These are phyloP conservation scores for Asterochloris erici DNA, from an alignment of 139 green algal genomes.

Conservation along the genomic window DNA sequence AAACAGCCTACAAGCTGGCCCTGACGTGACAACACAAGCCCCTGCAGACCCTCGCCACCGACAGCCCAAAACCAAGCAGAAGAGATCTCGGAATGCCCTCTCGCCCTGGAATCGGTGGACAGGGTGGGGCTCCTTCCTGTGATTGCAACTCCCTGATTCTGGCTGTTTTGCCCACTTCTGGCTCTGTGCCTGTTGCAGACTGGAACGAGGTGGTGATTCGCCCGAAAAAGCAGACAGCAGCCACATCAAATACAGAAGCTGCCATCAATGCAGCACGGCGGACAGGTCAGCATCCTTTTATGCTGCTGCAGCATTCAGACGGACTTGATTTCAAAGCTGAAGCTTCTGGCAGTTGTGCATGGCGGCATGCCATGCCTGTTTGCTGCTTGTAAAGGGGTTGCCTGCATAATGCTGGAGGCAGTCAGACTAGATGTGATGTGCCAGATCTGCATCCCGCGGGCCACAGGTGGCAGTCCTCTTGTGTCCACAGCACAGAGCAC, in stretches of 20 bases:
- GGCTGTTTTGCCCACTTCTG: too few species aligned
- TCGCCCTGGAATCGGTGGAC: too few species aligned
- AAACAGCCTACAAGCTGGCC: too few species aligned
- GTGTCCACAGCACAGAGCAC: too few species aligned
- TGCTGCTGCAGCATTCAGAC: slow-evolving; percentile 57
- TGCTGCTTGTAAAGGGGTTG: slow-evolving; percentile 39
- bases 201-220: slow-evolving; percentile 23
- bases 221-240: slow-evolving; percentile 24
- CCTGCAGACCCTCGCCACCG: too few species aligned
- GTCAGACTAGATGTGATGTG: slow-evolving; percentile 20
- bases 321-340: slow-evolving; percentile 68
- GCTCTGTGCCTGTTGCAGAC: neutral
- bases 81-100: too few species aligned
- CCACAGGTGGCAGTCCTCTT: neutral
- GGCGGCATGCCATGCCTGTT: slow-evolving; percentile 46
- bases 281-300: slow-evolving; percentile 32
- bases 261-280: slow-evolving; percentile 7
- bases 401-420: slow-evolving; percentile 69
- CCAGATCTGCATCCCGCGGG: neutral
- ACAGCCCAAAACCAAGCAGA: too few species aligned
- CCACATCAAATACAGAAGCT: neutral
- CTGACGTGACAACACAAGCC: too few species aligned
- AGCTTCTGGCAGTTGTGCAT: slow-evolving; percentile 30
- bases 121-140: too few species aligned
- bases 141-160: too few species aligned